These are phyloP conservation scores for Colletotrichum nymphaeae DNA, from an alignment of 2,329 filamentous ascomycete genomes.

Conservation along the genomic window DNA sequence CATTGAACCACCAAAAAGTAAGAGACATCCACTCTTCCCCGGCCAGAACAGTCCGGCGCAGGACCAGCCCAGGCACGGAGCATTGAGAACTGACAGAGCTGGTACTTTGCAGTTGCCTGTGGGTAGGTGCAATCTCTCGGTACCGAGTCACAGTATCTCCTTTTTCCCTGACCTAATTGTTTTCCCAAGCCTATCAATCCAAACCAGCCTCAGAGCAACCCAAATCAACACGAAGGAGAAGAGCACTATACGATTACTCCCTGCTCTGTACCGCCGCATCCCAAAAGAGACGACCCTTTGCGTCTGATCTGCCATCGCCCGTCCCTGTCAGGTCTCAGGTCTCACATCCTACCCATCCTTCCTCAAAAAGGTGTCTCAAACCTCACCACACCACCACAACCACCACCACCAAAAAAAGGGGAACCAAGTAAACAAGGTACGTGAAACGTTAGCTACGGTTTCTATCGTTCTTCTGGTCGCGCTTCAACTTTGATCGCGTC, in stretches of 20 bases:
- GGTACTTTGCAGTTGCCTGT: background rate
- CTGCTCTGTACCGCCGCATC: background rate
- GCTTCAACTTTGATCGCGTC: background rate
- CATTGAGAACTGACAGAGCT: slow-evolving; percentile 5
- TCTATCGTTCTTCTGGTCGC: background rate
- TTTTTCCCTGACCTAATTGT: background rate
- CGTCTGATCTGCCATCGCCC: slow-evolving; percentile 17
- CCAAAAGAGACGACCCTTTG: slow-evolving; percentile 11
- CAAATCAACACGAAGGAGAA: background rate
- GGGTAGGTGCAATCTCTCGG: background rate
- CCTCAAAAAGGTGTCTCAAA: slow-evolving; percentile 7
- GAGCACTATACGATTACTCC: background rate
- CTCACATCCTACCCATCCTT: slow-evolving; percentile 7
- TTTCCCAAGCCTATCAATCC: background rate
- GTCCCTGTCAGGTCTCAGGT: slow-evolving; percentile 19
- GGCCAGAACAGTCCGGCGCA: slow-evolving; percentile 9
- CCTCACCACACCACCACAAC: background rate
- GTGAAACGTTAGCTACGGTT: background rate
- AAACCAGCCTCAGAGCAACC: background rate
- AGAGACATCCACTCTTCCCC: background rate
- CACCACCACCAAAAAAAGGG: background rate
- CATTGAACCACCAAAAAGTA: slow-evolving; percentile 10
- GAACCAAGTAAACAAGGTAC: slow-evolving; percentile 7
- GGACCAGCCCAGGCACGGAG: background rate
- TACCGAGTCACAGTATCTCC: background rate